These are phyloP conservation scores for Aegilops bicornis DNA, from an alignment of 176 grass and related monocot genomes.

Conservation along the genomic window DNA sequence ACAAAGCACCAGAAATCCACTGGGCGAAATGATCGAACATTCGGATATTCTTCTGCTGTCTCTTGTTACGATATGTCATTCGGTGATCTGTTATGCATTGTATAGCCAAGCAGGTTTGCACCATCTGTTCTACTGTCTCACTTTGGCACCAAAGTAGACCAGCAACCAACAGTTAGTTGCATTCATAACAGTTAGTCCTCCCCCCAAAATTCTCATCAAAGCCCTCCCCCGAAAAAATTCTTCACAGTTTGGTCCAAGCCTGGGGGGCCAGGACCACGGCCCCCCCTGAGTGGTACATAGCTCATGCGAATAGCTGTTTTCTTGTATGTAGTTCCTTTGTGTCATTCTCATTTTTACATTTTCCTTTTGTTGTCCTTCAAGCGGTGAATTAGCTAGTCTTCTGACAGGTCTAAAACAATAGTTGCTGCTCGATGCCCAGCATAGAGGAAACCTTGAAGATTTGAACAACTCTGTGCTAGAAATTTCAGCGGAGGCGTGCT, in stretches of 20 bases:
- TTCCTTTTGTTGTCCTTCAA: neutral
- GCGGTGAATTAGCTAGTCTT: slow-evolving; percentile 56
- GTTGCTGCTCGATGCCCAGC: too few species aligned
- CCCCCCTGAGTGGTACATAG: too few species aligned
- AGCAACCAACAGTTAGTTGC: neutral
- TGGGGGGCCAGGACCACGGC: too few species aligned
- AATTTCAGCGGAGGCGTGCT: too few species aligned
- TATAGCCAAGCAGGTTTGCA: neutral
- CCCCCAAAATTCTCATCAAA: too few species aligned
- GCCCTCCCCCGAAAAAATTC: too few species aligned
- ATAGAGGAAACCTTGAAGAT: too few species aligned
- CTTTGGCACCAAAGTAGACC: neutral
- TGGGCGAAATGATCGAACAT: neutral
- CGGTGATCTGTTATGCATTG: neutral
- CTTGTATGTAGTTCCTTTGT: neutral
- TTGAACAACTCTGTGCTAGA: too few species aligned
- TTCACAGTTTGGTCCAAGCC: too few species aligned
- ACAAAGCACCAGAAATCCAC: neutral
- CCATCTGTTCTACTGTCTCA: neutral
- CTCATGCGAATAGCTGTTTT: neutral
- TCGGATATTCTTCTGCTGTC: neutral
- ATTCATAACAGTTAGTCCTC: too few species aligned
- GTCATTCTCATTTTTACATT: neutral
- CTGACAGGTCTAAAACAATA: neutral
- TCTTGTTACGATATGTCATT: neutral